These are phyloP conservation scores for Cucumis hystrix DNA, from an alignment of 306 rosid genomes.

Conservation along the genomic window DNA sequence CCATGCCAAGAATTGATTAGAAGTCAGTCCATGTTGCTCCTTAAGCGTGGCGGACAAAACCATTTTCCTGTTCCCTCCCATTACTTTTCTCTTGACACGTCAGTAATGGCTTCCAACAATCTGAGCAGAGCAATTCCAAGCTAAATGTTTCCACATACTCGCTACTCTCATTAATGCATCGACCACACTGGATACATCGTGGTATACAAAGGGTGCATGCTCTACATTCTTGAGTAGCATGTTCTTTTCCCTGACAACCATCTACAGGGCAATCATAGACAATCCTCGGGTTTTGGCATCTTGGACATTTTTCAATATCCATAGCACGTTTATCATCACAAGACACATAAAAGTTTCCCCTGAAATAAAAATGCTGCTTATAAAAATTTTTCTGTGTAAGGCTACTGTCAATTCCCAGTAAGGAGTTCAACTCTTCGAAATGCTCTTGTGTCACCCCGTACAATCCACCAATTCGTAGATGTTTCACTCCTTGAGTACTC, in stretches of 20 bases:
- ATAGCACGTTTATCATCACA: conserved; percentile 53
- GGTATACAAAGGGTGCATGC: conserved; percentile 73
- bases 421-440: conserved; percentile 41
- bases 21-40: neutral
- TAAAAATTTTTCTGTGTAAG: conserved; percentile 25
- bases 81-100: conserved; percentile 26
- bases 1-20: neutral
- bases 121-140: conserved; percentile 63
- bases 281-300: conserved; percentile 69
- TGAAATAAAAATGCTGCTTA: conserved; percentile 49
- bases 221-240: conserved; percentile 42
- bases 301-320: conserved; percentile 73
- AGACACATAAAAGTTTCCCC: conserved; percentile 55
- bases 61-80: conserved; percentile 14
- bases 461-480: conserved; percentile 49
- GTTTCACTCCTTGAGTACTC: conserved; percentile 30
- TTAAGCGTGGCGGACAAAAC: conserved; percentile 25
- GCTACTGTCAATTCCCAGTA: conserved; percentile 30
- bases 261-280: conserved; percentile 76
- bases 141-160: conserved; percentile 88
- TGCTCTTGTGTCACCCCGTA: conserved; percentile 40
- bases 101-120: conserved; percentile 33
- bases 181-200: conserved; percentile 74
- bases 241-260: conserved; percentile 44
- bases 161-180: conserved; percentile 52